Evolutionary conservation across 352 stramenopile species (phyloP).

Genomic region (Phytophthora chlamydospora): DNA sequence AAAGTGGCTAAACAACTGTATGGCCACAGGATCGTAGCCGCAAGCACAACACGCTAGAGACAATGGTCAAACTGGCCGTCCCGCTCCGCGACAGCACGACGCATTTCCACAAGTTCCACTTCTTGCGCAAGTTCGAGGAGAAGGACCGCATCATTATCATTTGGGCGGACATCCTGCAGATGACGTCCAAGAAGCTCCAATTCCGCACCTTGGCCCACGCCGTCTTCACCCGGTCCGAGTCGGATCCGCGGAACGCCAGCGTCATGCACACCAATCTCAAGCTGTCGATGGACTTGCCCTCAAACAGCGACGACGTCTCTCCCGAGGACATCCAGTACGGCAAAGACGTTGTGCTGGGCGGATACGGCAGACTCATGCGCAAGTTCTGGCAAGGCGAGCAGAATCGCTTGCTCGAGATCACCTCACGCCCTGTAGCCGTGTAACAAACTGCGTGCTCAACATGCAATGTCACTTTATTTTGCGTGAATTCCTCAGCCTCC

Average conservation of each 20-base stretch:
- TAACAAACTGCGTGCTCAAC: background rate
- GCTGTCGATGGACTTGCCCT: conserved; percentile 14
- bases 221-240: conserved; percentile 20
- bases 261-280: conserved; percentile 21
- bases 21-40: conserved; percentile 19
- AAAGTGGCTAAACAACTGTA: too few species aligned
- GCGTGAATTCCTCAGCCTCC: background rate
- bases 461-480: background rate
- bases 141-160: conserved; percentile 15
- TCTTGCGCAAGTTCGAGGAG: conserved; percentile 26
- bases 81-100: background rate
- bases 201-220: conserved; percentile 8
- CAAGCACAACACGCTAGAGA: conserved; percentile 15
- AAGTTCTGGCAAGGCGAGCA: conserved; percentile 26
- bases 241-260: background rate
- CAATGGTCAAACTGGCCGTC: background rate
- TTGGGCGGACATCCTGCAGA: conserved; percentile 22
- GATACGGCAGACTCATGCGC: conserved; percentile 12
- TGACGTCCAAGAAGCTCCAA: conserved; percentile 14
- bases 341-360: conserved; percentile 17
- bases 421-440: background rate
- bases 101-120: conserved; percentile 23
- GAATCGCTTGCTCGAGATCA: conserved; percentile 16
- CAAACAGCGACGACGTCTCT: background rate
- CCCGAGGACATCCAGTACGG: conserved; percentile 11